Percentiles rank a stretch among this genome's conserved stretches.
Evolutionary conservation across 2,329 filamentous ascomycete species (phyloP).

Genomic region (Fonsecaea monophora): DNA sequence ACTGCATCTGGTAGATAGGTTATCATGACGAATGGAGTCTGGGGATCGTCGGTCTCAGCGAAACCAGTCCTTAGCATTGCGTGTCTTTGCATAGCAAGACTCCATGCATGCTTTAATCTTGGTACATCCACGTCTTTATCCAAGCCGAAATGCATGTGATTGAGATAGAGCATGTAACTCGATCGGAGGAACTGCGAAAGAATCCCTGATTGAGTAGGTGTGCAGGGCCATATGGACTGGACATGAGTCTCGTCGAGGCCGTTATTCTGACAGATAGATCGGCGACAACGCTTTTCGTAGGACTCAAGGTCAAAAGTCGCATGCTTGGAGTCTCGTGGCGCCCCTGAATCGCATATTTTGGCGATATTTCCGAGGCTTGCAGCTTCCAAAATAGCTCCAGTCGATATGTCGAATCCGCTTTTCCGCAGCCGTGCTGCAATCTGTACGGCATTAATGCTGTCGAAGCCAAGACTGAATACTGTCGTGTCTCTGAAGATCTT

Average conservation of each 20-base stretch:
- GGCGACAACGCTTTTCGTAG: constrained; percentile 57
- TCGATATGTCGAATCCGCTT: constrained; percentile 64
- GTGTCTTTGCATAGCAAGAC: constrained; percentile 59
- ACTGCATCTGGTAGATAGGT: constrained; percentile 56
- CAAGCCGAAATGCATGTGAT: constrained; percentile 67
- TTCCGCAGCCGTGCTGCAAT: constrained; percentile 72
- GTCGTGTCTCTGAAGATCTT: constrained; percentile 59
- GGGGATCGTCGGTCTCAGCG: constrained; percentile 63
- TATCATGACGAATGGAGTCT: constrained; percentile 76
- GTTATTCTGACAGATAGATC: constrained; percentile 25
- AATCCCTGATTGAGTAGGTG: constrained; percentile 79
- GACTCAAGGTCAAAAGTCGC: constrained; percentile 55
- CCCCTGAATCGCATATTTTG: constrained; percentile 21
- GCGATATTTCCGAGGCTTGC: constrained; percentile 38
- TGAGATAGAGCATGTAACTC: constrained; percentile 74
- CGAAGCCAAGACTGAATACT: constrained; percentile 86
- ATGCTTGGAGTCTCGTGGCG: background rate
- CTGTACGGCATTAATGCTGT: constrained; percentile 87
- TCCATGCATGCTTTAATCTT: constrained; percentile 66
- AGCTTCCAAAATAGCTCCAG: constrained; percentile 75
- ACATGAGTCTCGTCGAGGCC: constrained; percentile 45
- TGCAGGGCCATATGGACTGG: constrained; percentile 75
- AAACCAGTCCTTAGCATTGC: constrained; percentile 82
- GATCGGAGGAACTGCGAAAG: constrained; percentile 75
- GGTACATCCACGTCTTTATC: constrained; percentile 48